Percentiles rank a stretch among this genome's conserved stretches.
phyloP scores from a whole-genome alignment of 495 filamentous ascomycete genomes.

The Aspergillus bertholletiae region DNA sequence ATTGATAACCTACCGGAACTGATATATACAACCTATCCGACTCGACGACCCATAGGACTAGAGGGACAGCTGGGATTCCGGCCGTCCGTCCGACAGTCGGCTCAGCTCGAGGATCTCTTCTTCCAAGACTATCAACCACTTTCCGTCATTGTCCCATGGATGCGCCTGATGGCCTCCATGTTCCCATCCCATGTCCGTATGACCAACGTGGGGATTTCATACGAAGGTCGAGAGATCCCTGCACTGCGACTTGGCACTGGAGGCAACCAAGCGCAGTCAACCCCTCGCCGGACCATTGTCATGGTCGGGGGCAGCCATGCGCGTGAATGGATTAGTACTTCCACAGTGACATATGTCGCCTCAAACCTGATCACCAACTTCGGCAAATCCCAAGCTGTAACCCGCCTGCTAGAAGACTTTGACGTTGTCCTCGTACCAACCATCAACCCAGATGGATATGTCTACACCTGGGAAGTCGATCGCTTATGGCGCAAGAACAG shows the following conservation, averaged over 20 bases:
- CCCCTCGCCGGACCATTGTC: constrained; percentile 71
- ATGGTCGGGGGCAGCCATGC: constrained; percentile 85
- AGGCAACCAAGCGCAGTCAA: constrained; percentile 33
- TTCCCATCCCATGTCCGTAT: constrained; percentile 75
- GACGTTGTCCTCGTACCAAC: constrained; percentile 90
- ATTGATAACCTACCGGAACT: constrained; percentile 79
- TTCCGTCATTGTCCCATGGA: constrained; percentile 78
- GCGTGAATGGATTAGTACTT: constrained; percentile 93
- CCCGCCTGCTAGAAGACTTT: constrained; percentile 72
- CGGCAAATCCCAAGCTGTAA: constrained; percentile 62
- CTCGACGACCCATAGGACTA: constrained; percentile 20
- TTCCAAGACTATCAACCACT: constrained; percentile 85
- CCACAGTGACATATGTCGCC: constrained; percentile 84
- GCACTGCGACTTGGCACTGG: constrained; percentile 75
- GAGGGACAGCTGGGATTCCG: constrained; percentile 29
- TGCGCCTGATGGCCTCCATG: constrained; percentile 83
- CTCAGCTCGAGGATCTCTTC: constrained; percentile 60
- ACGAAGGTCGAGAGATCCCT: constrained; percentile 81
- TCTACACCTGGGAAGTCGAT: constrained; percentile 88
- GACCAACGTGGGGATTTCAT: constrained; percentile 72
- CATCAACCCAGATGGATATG: constrained; percentile 90
- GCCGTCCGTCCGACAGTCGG: constrained; percentile 29
- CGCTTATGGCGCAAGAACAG: constrained; percentile 95
- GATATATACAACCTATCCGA: constrained; percentile 74
- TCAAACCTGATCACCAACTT: constrained; percentile 85